Base-by-base conservation (phyloP, 768 basidiomycete genomes). In the Mycena floridula region DNA sequence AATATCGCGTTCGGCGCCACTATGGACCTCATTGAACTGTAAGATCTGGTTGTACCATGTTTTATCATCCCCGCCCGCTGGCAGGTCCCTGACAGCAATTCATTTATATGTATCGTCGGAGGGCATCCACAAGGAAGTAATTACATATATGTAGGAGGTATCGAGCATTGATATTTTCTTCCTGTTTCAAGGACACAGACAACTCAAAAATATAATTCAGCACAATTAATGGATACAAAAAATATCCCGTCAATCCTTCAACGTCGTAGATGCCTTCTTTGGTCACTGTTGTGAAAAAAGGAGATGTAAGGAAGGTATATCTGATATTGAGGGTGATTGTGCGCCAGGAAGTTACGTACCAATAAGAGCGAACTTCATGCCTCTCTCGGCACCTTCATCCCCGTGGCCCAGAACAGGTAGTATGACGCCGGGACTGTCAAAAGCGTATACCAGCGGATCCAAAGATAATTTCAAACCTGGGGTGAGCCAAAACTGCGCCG, bases 351-450 rank as follows among this genome's bases (percentile, higher is more conserved):
- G 44, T 68, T 63, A 70, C 85, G 62, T 70, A 89, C 94, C 89
- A 36, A 96, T 97, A 46, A 97, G 67, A 39, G 91, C 94, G 18
- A 97, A 77, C 63, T 94, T 97, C 43, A 96, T 75, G 9, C 89
- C 95, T 56, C 89, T 75, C 63, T 99, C 96, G 42, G 90, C 85
- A 15, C 92, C 95, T 50, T 75, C 75, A 44, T 77, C 73, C 4
- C 96, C 96, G 47, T 72, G 78, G 1, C 96, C 96, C 24, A 98
- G 74, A 66, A 86, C 98, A 9, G 93, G 91, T 35, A 96, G 72
- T 94, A 98, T 98, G 38, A 98, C 89, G 2, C 96, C 96, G 2
- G 96, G 96, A 7, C 90, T 83, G 69, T 99, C 96, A 56, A 85
- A 92, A 4, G 96, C 88, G 67, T 98, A 98, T 9, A 96, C 84